Conservation (phyloP, 441 rosid genomes). For the Populus hybrid region DNA sequence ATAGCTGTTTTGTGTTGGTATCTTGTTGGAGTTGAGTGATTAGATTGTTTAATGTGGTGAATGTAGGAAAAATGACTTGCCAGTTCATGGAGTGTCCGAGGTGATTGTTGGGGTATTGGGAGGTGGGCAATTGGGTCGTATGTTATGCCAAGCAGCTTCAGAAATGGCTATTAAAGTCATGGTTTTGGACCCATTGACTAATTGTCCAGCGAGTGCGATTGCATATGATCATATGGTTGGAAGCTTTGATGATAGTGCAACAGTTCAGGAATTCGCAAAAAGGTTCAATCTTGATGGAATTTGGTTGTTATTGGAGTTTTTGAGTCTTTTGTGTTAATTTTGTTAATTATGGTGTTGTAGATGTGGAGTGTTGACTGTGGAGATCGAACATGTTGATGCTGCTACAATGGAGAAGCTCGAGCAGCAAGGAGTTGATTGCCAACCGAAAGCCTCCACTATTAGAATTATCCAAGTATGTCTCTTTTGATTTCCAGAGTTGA, state of each 20-base stretch:
- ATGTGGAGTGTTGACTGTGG: constrained; percentile 87
- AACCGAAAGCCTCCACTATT: constrained; percentile 92
- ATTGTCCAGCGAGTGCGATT: constrained; percentile 82
- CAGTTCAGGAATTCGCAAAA: constrained; percentile 81
- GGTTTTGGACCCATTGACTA: constrained; percentile 76
- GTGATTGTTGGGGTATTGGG: constrained; percentile 84
- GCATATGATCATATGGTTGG: constrained; percentile 82
- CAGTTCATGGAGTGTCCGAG: constrained; percentile 66
- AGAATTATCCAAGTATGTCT: constrained; percentile 78
- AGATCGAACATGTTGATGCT: constrained; percentile 92
- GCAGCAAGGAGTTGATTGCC: constrained; percentile 80
- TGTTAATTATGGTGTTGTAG: constrained; percentile 47
- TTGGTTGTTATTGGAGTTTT: neutral
- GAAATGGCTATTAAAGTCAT: constrained; percentile 86
- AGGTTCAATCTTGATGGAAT: constrained; percentile 40
- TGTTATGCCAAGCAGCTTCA: constrained; percentile 96
- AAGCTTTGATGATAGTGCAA: constrained; percentile 73
- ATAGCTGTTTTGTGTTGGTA: neutral
- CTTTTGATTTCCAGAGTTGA: neutral
- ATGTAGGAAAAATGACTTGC: constrained; percentile 45
- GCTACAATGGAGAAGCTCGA: constrained; percentile 88
- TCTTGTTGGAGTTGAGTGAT: neutral
- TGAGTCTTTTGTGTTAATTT: constrained; percentile 15
- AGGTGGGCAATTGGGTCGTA: constrained; percentile 96
- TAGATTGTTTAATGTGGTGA: constrained; percentile 7